phyloP scores from a whole-genome alignment of 805 yeast species.

The Torulaspora delbrueckii region DNA sequence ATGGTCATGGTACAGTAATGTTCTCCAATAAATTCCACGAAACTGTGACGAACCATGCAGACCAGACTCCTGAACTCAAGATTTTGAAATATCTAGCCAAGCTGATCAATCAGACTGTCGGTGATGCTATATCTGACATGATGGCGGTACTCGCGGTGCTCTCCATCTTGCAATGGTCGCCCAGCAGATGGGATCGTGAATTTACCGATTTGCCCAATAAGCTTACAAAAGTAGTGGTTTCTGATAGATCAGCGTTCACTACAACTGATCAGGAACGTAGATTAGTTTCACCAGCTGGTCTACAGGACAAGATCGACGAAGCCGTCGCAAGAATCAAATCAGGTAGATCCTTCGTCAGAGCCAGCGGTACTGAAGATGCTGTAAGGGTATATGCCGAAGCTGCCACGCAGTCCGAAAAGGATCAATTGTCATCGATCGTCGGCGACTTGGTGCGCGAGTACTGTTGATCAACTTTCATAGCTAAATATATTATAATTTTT shows the following conservation, averaged over 20 bases:
- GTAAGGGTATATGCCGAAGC: slow-evolving; percentile 96
- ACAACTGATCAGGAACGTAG: slow-evolving; percentile 90
- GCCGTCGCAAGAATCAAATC: slow-evolving; percentile 48
- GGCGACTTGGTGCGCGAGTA: slow-evolving; percentile 33
- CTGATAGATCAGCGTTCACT: slow-evolving; percentile 70
- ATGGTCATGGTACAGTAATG: slow-evolving; percentile 97
- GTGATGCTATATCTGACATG: slow-evolving; percentile 94
- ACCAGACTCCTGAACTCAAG: slow-evolving; percentile 38
- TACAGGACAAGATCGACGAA: slow-evolving; percentile 69
- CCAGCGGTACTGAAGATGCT: slow-evolving; percentile 97
- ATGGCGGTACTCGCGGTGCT: slow-evolving; percentile 68
- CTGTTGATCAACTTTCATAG: not conserved
- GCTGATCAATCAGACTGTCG: slow-evolving; percentile 94
- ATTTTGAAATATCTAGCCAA: slow-evolving; percentile 57
- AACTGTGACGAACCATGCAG: slow-evolving; percentile 38
- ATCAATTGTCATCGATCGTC: slow-evolving; percentile 41
- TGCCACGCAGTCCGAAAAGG: slow-evolving; percentile 44
- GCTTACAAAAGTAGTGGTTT: slow-evolving; percentile 74
- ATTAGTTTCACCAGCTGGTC: slow-evolving; percentile 67
- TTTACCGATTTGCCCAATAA: slow-evolving; percentile 86
- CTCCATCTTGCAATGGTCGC: slow-evolving; percentile 50
- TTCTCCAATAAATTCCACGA: slow-evolving; percentile 54
- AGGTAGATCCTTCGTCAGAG: slow-evolving; percentile 91
- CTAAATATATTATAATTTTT: not conserved
- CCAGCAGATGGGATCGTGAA: slow-evolving; percentile 67